A percentile compares a stretch with the other conserved stretches of the same genome.
These are phyloP conservation scores for Ascochyta koolunga DNA, from an alignment of 2,329 filamentous ascomycete species.

Conservation along the genomic window DNA sequence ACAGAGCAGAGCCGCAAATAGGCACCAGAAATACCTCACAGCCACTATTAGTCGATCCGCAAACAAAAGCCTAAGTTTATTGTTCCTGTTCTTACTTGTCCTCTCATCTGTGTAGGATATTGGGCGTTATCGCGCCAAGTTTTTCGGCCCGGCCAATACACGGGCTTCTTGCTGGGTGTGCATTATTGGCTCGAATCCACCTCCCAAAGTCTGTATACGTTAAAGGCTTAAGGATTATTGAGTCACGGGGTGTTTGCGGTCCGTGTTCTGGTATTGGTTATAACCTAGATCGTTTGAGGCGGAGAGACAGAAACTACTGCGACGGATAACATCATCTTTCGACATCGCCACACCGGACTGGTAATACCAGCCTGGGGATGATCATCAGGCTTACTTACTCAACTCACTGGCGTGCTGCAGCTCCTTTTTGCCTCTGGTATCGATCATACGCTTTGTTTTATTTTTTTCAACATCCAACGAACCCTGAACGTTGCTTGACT, in stretches of 20 bases:
- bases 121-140: constrained; percentile 1
- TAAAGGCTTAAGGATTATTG: not conserved
- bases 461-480: not conserved
- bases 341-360: constrained; percentile 5
- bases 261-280: constrained; percentile 6
- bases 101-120: not conserved
- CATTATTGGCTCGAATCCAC: not conserved
- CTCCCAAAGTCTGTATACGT: not conserved
- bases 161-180: not conserved
- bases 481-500: not conserved
- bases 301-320: constrained; percentile 11
- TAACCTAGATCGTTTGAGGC: constrained; percentile 17
- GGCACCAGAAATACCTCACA: not conserved
- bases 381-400: not conserved
- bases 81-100: not conserved
- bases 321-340: not conserved
- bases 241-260: constrained; percentile 1
- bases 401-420: not conserved
- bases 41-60: not conserved
- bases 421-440: not conserved
- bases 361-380: not conserved
- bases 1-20: not conserved
- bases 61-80: not conserved
- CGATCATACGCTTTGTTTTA: not conserved
- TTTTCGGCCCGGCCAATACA: constrained; percentile 7